Conservation (phyloP, 345 rosid genomes). For the Syzygium grande region DNA sequence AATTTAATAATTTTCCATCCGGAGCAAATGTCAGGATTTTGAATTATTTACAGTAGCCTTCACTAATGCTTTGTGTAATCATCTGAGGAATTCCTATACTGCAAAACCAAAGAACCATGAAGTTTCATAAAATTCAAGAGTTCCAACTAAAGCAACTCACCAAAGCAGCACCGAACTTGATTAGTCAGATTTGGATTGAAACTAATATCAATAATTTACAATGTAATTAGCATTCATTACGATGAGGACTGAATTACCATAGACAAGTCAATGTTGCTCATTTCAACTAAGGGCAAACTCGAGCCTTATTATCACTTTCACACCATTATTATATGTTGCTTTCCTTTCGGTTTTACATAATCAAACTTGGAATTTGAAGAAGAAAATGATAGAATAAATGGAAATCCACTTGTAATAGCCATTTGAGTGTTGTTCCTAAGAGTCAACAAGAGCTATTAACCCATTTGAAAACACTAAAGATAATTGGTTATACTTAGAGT, state of each 20-base stretch:
- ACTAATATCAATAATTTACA: not conserved
- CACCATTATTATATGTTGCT: not conserved
- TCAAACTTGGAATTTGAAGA: not conserved
- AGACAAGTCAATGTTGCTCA: not conserved
- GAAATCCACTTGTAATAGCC: not conserved
- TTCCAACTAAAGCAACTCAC: not conserved
- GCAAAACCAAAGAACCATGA: not conserved
- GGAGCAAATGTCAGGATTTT: not conserved
- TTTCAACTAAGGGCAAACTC: not conserved
- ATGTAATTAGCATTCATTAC: not conserved
- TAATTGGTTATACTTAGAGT: not conserved
- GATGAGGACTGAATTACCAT: not conserved
- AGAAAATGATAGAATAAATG: not conserved
- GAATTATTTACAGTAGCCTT: not conserved
- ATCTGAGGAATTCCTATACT: not conserved
- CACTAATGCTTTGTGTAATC: not conserved
- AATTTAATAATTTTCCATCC: not conserved
- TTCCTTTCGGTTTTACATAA: not conserved
- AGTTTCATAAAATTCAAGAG: not conserved
- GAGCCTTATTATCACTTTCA: not conserved
- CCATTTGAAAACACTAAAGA: not conserved
- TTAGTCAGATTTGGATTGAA: not conserved
- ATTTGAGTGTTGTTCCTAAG: too few species aligned
- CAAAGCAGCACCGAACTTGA: not conserved
- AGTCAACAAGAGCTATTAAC: too few species aligned